Evolutionary conservation across 1,284 basidiomycete species (phyloP).

Genomic region (Filobasidium uniguttulatum): DNA sequence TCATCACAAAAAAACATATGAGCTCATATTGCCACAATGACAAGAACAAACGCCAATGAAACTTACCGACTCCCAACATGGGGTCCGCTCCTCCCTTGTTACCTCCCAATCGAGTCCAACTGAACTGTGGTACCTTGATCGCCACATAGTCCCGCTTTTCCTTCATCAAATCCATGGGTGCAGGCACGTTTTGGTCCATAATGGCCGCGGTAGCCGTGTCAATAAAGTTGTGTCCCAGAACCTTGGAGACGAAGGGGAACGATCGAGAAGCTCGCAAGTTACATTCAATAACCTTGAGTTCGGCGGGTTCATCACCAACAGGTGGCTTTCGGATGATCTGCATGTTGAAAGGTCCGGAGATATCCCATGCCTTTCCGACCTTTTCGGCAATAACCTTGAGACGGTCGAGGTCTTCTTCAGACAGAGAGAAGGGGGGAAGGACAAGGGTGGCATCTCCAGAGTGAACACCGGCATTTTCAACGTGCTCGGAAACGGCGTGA

Average conservation of each 20-base stretch:
- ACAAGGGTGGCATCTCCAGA: constrained; percentile 97
- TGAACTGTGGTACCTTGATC: constrained; percentile 98
- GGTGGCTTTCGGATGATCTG: constrained; percentile 82
- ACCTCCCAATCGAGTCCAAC: constrained; percentile 74
- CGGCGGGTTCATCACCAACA: constrained; percentile 44
- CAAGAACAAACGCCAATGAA: not conserved
- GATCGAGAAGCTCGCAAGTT: constrained; percentile 94
- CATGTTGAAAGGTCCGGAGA: constrained; percentile 99
- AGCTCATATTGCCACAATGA: not conserved
- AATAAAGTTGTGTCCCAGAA: constrained; percentile 92
- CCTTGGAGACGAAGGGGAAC: constrained; percentile 99
- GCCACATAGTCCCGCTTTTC: constrained; percentile 82
- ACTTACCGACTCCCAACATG: constrained; percentile 82
- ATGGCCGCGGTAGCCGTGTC: constrained; percentile 83
- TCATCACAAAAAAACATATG: constrained; percentile 3
- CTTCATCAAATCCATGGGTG: constrained; percentile 86
- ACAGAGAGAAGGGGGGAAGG: constrained; percentile 84
- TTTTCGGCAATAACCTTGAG: constrained; percentile 86
- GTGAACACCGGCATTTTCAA: constrained; percentile 98
- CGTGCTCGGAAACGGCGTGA: constrained; percentile 94
- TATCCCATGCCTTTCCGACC: constrained; percentile 86
- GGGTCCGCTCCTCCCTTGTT: constrained; percentile 69
- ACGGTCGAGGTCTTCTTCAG: constrained; percentile 61
- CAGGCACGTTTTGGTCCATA: constrained; percentile 74
- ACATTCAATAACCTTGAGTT: constrained; percentile 96